Base-by-base conservation (phyloP, 2,329 filamentous ascomycete genomes). In the Lojkania enalia region DNA sequence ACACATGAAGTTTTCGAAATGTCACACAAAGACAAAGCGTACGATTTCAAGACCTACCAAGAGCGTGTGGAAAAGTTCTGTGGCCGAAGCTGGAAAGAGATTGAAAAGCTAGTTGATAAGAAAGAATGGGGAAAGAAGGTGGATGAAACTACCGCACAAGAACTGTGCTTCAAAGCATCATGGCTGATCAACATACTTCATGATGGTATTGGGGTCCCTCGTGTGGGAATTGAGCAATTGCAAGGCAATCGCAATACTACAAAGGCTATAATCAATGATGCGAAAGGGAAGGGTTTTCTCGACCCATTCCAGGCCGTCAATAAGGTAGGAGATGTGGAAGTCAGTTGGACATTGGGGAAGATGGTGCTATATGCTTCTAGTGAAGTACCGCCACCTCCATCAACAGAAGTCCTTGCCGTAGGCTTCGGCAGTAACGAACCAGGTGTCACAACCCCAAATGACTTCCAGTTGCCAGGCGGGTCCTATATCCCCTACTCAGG, bases 121-220 rank as follows among this genome's bases (percentile, higher is more conserved):
- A 69, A 88, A 49, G 83, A 87, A 63, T 92, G 83, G 75, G 87
- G 87, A 12, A 83, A 88, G 51, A 90, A 91, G 54, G 80, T 90
- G 1, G 81, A 87, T 55, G 75, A 77, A 46, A 82, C 86, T 58
- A 87, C 85, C 38, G 91, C 91, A 4, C 82, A 86, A 53, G 85
- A 95, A 63, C 88, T 95, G 1, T 99, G 94, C 68, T 99, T 99
- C 78, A 99, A 99, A 69, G 91, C 94, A 0, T 94, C 90, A 4
- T 99, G 95, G 94, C 77, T 99, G 33, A 96, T 99, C 64, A 99
- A 95, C 59, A 86, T 99, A 62, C 78, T 99, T 3, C 92, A 99
- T 61, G 89, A 96, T 51, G 94, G 94, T 2, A 96, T 99, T 54
- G 95, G 94, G 0, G 84, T 99, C 39, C 95, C 95, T 4, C 82